Evolutionary conservation across 2,329 filamentous ascomycete genomes (phyloP), one percentile per base, ranked within the genome.

Genomic region (Paraphaeosphaeria sporulosa): DNA sequence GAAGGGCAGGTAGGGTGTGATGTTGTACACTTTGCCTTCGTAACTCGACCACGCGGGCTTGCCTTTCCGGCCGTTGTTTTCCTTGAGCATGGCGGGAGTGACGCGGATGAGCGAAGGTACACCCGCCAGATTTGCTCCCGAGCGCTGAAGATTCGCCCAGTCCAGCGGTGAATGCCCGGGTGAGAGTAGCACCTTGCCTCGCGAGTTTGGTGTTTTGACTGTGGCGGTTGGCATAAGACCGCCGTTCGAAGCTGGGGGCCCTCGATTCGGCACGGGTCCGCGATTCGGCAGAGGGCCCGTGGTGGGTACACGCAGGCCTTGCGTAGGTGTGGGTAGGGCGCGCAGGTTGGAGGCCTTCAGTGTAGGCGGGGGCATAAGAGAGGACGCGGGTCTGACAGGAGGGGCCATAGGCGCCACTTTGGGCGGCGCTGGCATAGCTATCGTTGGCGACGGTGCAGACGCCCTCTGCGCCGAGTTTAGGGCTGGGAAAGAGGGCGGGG

Each of bases 111-210:
- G 85, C 69, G 62, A 90, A 65, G 79, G 71, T 0, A 88, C 81
- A 19, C 81, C 82, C 9, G 80, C 76, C 1, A 84, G 69, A 57
- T 83, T 82, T 53, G 71, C 70, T 42, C 87, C 87, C n/a, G 90
- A 89, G 27, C 93, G 86, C 64, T 93, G 89, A 1, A 97, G 86
- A 6, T 90, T 88, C 13, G 95, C 95, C 95, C 95, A 99, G 85
- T 99, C 95, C 13, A 99, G 88, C 0, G 95, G 94, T 2, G 93
- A 97, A 82, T 94, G 94, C 34, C 95, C 94, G 0, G 95, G 95
- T n/a, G 89, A 86, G 4, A 99, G 87, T 9, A 90, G 84, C 4
- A 97, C 91, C 72, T 94, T 91, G 76, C 85, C 80, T 59, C 78
- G 81, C 42, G 72, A 71, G 57, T 79, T 84, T 30, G 78, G 77